Base-by-base conservation (phyloP, 1,284 basidiomycete genomes). In the Malassezia sympodialis region DNA sequence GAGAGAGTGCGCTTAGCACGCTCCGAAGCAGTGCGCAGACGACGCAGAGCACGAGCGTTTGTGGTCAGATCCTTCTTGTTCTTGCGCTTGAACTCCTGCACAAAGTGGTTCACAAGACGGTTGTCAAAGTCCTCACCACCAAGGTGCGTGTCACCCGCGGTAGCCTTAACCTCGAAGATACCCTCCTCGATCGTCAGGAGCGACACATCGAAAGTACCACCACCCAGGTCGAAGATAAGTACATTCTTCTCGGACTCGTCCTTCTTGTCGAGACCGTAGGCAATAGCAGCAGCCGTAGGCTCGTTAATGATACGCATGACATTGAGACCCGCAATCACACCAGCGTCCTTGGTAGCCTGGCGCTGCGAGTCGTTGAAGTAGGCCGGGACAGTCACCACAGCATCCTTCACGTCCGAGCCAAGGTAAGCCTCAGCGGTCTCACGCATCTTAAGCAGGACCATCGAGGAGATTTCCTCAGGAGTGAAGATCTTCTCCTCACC, bases 121-220 rank as follows among this genome's bases (percentile, higher is more conserved):
- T 96, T 96, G 79, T 96, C 93, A 72, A 96, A 98, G 79, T 96
- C 91, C 79, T 96, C 91, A 80, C 93, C 91, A 80, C 91, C 91
- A 77, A 96, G 82, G 78, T 96, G 91, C 60, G 91, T 98, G 80
- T 96, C 93, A 83, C 91, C 93, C 60, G 93, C 91, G 62, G 91
- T 96, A 60, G 93, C 90, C 81, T 94, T 93, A 78, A 96, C 91
- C 78, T 94, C 91, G 80, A 96, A 98, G 78, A 98, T 90, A 78
- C 90, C 91, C 79, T 94, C 91, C 78, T 96, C 90, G 62, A 96
- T 96, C 61, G 90, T 91, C 66, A 98, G 79, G 60, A 98, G 87
- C 31, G 91, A 96, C 30, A 96, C 93, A 85, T 96, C 93, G 78
- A 96, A 96, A 44, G 91, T 96, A 81, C 91, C 91, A 81, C 93